Base-by-base conservation (phyloP, 2,329 filamentous ascomycete genomes). In the Neocatenulostroma microsporum region DNA sequence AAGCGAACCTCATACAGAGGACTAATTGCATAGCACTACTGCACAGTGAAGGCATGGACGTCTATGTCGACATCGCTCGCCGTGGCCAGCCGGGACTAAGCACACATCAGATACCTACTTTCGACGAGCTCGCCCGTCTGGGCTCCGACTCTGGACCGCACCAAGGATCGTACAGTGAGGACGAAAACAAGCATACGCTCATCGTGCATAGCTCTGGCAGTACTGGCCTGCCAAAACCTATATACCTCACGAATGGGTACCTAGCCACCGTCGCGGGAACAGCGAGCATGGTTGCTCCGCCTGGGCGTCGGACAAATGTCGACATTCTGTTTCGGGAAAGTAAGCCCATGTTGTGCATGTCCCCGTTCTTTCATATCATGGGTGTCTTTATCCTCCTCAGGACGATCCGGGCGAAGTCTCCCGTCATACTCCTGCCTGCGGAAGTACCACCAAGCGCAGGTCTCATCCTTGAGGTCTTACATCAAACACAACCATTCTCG, bases 171-270 rank as follows among this genome's bases (percentile, higher is more conserved):
- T 35, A 32, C 26, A 30, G 23, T 10, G 15, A 20, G 12, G 33
- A 23, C 9, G 28, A 20, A 14, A 15, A 32, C 21, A 21, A 30
- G 6, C 26, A 19, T 8, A 21, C 29, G 26, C 11, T 41, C 4
- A 33, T 41, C 13, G 17, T 41, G 15, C 38, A 41, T 24, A 32
- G 34, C n/a, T 35, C 30, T 13, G 38, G 38, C 26, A 38, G 26
- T 11, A 41, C 38, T 8, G 38, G 38, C 7, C n/a, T 28, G 5
- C 38, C 38, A 7, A 41, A 41, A 13, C 38, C 38, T 8, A 41
- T 41, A 3, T 25, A 14, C 13, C 9, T 37, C 25, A 36, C 21
- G 15, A 27, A 41, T 25, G 38, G 23, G 3, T 12, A 12, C 15
- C 6, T 38, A 7, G 30, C 36, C 11, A 12, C n/a, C 17, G 15